Conservation (phyloP, 805 yeast genomes). For the Candida ponderosae region DNA sequence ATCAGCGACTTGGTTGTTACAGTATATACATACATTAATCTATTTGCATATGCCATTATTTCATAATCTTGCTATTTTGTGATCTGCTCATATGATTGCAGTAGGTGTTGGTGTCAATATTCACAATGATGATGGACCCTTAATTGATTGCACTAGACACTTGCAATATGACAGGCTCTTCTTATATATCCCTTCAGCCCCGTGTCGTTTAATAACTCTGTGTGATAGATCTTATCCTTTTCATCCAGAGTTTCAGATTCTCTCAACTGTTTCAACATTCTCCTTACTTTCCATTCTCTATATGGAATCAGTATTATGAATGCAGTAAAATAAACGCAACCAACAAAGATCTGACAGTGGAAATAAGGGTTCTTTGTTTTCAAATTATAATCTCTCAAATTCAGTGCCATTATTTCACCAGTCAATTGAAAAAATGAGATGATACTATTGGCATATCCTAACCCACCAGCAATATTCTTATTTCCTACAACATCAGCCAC, state of each 20-base stretch:
- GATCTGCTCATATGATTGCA: no score
- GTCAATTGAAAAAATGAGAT: constrained; percentile 30
- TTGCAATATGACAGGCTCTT: constrained; percentile 5
- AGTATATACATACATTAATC: no score
- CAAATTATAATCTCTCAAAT: constrained; percentile 27
- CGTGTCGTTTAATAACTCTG: not conserved
- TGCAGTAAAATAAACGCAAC: constrained; percentile 37
- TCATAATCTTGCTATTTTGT: no score
- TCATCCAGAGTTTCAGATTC: constrained; percentile 3
- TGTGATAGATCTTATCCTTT: not conserved
- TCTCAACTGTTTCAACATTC: constrained; percentile 23
- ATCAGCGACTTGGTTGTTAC: no score
- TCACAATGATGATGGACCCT: no score
- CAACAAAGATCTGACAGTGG: constrained; percentile 55
- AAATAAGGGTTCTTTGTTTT: constrained; percentile 36
- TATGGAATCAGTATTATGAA: constrained; percentile 35
- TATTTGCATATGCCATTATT: no score
- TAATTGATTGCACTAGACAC: no score
- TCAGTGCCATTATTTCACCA: constrained; percentile 49
- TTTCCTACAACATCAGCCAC: constrained; percentile 33
- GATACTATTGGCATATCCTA: constrained; percentile 25
- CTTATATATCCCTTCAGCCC: constrained; percentile 5
- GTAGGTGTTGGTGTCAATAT: no score
- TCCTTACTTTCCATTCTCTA: constrained; percentile 44
- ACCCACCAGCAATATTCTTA: constrained; percentile 29